These are phyloP conservation scores for Zostera marina DNA, from an alignment of 116 monocot genomes.

Conservation along the genomic window DNA sequence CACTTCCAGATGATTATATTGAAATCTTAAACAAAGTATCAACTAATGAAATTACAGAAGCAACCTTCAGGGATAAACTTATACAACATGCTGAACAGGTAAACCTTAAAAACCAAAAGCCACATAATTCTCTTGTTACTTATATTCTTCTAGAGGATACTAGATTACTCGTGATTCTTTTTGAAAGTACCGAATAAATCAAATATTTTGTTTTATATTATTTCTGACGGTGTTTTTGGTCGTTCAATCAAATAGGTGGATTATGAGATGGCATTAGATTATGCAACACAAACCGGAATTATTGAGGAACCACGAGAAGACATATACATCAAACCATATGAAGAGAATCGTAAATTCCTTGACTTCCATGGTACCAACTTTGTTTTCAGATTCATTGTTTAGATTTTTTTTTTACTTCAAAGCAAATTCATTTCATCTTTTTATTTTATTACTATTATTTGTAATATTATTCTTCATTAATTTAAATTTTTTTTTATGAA, in stretches of 20 bases:
- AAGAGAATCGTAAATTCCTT: constrained; percentile 21
- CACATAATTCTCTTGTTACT: too few relatives aligned
- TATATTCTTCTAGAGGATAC: too few relatives aligned
- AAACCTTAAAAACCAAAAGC: background rate
- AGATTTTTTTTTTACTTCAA: background rate
- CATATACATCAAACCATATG: constrained; percentile 54
- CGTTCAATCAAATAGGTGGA: constrained; percentile 41
- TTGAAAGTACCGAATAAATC: background rate
- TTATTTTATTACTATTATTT: too few relatives aligned
- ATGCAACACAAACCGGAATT: constrained; percentile 84
- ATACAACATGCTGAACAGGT: constrained; percentile 90
- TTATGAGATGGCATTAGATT: constrained; percentile 96
- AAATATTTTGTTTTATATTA: background rate
- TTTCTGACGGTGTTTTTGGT: background rate
- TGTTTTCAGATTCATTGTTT: constrained; percentile 52
- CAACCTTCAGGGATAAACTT: constrained; percentile 61
- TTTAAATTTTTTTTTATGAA: background rate
- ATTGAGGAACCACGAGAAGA: constrained; percentile 81
- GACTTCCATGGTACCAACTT: constrained; percentile 58
- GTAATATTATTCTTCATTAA: background rate
- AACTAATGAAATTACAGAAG: constrained; percentile 57
- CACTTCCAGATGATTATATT: constrained; percentile 12
- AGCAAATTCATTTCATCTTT: too few relatives aligned
- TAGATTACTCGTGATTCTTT: too few relatives aligned
- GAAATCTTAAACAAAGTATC: constrained; percentile 62